Conservation (phyloP, 345 rosid species). For the Reutealis trisperma region DNA sequence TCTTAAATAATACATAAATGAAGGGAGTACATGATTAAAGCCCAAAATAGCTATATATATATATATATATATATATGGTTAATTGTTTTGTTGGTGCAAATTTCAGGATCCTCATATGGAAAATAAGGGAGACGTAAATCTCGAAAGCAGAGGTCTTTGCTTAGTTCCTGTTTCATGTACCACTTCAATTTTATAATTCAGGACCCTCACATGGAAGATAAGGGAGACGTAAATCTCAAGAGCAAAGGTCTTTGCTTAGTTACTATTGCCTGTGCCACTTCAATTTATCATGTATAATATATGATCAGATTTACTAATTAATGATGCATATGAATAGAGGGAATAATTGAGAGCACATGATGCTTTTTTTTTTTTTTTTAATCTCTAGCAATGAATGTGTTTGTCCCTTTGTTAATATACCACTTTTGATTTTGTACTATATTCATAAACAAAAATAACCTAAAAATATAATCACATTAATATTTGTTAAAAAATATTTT, state of each 20-base stretch:
- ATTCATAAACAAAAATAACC: no score
- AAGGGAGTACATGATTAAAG: no score
- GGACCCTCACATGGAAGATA: conserved; percentile 63
- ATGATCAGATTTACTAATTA: conserved; percentile 60
- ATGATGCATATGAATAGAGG: no score
- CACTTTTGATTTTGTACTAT: no score
- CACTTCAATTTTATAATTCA: conserved; percentile 58
- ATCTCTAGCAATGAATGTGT: no score
- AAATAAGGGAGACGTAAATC: conserved; percentile 52
- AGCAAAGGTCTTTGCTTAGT: conserved; percentile 86
- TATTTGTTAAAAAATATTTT: no score
- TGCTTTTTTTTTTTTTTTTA: no score
- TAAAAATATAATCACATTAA: no score
- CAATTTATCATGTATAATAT: conserved; percentile 56
- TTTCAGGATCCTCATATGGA: conserved; percentile 69
- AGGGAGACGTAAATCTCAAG: conserved; percentile 54
- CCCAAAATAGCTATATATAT: no score
- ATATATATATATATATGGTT: not conserved
- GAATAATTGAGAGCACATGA: no score
- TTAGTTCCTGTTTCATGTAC: conserved; percentile 70
- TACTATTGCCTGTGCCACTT: conserved; percentile 65
- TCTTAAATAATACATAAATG: no score
- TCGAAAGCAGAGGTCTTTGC: conserved; percentile 81
- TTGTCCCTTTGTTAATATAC: no score
- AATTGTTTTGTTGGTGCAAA: not conserved